Evolutionary conservation across 2,329 filamentous ascomycete species (phyloP).

Genomic region (Pseudocercospora vitis): DNA sequence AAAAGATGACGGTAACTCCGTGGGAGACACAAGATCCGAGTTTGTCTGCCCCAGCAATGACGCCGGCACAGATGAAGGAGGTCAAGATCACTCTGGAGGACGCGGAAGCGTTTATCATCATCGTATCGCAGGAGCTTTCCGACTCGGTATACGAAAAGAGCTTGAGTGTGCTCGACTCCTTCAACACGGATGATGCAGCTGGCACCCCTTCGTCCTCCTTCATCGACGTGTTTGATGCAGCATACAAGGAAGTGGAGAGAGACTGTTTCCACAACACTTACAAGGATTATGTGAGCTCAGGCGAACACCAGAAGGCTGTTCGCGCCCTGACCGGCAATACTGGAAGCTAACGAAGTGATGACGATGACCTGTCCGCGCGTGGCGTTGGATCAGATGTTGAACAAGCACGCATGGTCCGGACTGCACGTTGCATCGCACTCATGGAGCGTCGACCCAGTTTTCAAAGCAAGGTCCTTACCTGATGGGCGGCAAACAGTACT

Average conservation of each 20-base stretch:
- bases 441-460: neutral
- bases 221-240: constrained; percentile 6
- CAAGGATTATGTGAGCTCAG: neutral
- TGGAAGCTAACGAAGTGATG: neutral
- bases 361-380: neutral
- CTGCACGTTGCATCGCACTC: neutral
- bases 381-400: neutral
- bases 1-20: neutral
- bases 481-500: too few species aligned
- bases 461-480: neutral
- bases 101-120: neutral
- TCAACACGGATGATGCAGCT: neutral
- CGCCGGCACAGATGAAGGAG: constrained; percentile 4
- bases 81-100: constrained; percentile 1
- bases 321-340: neutral
- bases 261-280: constrained; percentile 6
- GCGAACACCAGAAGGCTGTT: neutral
- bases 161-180: neutral
- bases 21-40: neutral
- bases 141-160: neutral
- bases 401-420: neutral
- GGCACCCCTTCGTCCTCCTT: neutral
- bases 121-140: neutral
- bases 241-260: constrained; percentile 3
- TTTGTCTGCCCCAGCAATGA: neutral